Conservation (phyloP, 176 grass and related monocot genomes). For the Panicum miliaceum region DNA sequence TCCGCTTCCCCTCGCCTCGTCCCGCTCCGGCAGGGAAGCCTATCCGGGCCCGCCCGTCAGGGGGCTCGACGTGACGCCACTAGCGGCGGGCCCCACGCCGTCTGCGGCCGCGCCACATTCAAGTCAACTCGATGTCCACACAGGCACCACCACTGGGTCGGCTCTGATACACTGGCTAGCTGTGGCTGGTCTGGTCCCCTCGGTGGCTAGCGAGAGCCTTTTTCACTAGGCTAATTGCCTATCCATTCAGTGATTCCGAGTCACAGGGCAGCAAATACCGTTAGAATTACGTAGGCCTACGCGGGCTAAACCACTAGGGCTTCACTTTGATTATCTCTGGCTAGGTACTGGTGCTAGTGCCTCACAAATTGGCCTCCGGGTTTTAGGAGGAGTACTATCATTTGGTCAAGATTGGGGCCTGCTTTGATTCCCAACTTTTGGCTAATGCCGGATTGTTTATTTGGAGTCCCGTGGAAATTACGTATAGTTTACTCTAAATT, state of each 20-base stretch:
- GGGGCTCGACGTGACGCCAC: constrained; percentile 9
- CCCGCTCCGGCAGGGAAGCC: background rate
- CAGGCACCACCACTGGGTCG: background rate
- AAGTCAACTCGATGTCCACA: constrained; percentile 37
- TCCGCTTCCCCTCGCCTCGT: background rate
- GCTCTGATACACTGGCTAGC: background rate
- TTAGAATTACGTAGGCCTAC: constrained; percentile 6
- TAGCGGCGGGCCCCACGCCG: background rate
- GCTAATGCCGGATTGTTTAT: background rate
- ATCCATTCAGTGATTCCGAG: background rate
- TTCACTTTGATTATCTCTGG: background rate
- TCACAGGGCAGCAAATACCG: background rate
- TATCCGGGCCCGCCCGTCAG: constrained; percentile 11
- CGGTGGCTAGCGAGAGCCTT: background rate
- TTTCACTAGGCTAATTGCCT: too few relatives aligned
- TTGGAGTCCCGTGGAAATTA: background rate
- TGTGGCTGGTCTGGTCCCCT: background rate
- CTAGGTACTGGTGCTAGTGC: background rate
- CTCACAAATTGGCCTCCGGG: background rate
- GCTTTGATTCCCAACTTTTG: background rate
- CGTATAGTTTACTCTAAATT: background rate
- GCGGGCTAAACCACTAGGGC: background rate
- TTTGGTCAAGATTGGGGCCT: constrained; percentile 8
- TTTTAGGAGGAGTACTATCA: background rate
- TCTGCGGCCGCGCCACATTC: background rate